Percentiles rank a stretch among this genome's conserved stretches.
phyloP scores from a whole-genome alignment of 306 rosid species.

The Ziziphus jujuba region DNA sequence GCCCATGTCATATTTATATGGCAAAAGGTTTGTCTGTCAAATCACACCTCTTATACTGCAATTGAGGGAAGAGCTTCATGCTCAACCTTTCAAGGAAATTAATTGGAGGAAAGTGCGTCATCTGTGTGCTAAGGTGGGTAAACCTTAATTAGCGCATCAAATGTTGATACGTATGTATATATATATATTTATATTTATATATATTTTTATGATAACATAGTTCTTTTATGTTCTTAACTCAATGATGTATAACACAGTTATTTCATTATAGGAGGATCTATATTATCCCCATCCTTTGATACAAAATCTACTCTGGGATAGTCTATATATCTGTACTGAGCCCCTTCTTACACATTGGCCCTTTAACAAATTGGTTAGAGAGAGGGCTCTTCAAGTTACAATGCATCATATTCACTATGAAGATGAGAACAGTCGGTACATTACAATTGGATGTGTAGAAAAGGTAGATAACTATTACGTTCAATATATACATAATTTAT shows the following conservation, averaged over 20 bases:
- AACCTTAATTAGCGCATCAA: not conserved
- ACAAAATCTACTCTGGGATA: not conserved
- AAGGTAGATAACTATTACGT: not conserved
- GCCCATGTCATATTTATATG: conserved; percentile 47
- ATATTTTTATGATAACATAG: not conserved
- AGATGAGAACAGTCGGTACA: not conserved
- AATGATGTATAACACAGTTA: not conserved
- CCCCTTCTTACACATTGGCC: not conserved
- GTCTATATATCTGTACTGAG: not conserved
- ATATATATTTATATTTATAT: too few relatives aligned
- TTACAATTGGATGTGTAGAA: not conserved
- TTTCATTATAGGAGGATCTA: not conserved
- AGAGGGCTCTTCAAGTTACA: not conserved
- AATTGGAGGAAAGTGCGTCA: conserved; percentile 77
- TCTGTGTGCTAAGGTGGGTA: conserved; percentile 75
- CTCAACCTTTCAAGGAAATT: conserved; percentile 63
- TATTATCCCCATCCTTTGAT: not conserved
- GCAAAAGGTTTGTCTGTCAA: conserved; percentile 61
- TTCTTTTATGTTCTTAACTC: not conserved
- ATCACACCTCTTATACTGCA: conserved; percentile 67
- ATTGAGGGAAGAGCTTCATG: conserved; percentile 79
- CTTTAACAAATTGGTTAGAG: not conserved
- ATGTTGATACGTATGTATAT: too few relatives aligned
- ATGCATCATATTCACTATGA: conserved; percentile 1
- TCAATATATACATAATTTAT: not conserved